Conservation (phyloP, 2,329 filamentous ascomycete species). For the Penicillium thymicola region DNA sequence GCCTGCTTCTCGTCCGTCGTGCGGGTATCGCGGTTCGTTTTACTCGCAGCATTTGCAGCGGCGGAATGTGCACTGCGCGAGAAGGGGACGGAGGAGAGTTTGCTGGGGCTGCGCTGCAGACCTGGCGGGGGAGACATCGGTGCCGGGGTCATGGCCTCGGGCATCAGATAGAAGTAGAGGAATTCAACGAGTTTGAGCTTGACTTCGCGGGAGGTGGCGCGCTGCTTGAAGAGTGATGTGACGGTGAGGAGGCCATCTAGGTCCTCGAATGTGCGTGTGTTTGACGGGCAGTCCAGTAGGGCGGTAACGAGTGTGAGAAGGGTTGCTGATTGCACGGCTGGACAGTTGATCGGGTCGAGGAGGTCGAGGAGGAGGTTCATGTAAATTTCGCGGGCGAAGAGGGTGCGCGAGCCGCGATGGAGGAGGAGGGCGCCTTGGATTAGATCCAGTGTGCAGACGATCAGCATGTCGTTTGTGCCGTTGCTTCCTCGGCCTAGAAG, state of each 20-base stretch:
- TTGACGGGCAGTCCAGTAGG: conserved; percentile 78
- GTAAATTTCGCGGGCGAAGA: conserved; percentile 85
- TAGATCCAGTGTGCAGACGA: conserved; percentile 81
- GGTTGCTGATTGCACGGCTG: conserved; percentile 84
- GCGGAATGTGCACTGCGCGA: conserved; percentile 37
- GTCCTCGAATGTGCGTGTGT: conserved; percentile 86
- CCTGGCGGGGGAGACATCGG: conserved; percentile 45
- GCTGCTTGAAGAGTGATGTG: conserved; percentile 87
- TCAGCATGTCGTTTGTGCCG: conserved; percentile 81
- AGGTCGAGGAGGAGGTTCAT: conserved; percentile 98
- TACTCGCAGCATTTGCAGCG: conserved; percentile 22
- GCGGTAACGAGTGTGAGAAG: conserved; percentile 87
- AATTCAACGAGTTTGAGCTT: conserved; percentile 97
- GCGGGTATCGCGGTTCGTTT: conserved; percentile 48
- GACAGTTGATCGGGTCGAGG: conserved; percentile 86
- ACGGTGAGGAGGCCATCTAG: conserved; percentile 89
- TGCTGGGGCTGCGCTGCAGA: conserved; percentile 66
- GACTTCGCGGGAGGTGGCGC: conserved; percentile 79
- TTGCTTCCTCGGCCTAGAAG: conserved; percentile 78
- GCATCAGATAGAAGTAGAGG: conserved; percentile 97
- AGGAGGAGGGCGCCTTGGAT: conserved; percentile 85
- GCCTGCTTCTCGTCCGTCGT: conserved; percentile 78
- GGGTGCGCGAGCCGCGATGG: conserved; percentile 80
- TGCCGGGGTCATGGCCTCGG: conserved; percentile 61
- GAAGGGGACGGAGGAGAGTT: conserved; percentile 60